Conservation (phyloP, 2,329 filamentous ascomycete species). For the Podosphaera aphanis region DNA sequence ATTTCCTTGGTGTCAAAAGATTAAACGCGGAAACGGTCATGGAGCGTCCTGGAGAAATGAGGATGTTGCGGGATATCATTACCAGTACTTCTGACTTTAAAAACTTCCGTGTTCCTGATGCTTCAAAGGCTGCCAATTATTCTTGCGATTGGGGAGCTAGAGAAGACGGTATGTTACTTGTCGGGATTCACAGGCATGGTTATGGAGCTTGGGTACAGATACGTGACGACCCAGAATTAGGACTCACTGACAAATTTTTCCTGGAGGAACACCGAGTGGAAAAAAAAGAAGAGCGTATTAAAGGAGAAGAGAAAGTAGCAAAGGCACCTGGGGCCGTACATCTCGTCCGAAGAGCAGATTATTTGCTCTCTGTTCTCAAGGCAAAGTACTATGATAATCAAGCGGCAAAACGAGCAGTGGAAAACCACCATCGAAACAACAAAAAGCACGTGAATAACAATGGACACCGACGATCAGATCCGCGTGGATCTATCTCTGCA, state of each 20-base stretch:
- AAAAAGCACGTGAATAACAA: conserved; percentile 41
- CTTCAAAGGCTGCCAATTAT: conserved; percentile 79
- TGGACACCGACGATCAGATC: conserved; percentile 35
- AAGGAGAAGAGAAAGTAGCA: conserved; percentile 43
- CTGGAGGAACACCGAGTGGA: conserved; percentile 95
- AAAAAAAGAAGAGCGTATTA: conserved; percentile 79
- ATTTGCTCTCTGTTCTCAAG: conserved; percentile 81
- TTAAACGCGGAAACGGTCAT: conserved; percentile 90
- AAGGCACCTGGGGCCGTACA: conserved; percentile 96
- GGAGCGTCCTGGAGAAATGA: conserved; percentile 74
- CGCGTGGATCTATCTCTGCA: conserved; percentile 37
- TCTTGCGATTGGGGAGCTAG: conserved; percentile 76
- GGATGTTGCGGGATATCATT: conserved; percentile 55
- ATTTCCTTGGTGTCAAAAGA: conserved; percentile 80
- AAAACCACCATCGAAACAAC: conserved; percentile 88
- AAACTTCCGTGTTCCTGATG: conserved; percentile 71
- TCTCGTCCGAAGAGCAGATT: conserved; percentile 81
- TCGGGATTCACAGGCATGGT: conserved; percentile 80
- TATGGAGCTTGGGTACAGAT: conserved; percentile 93
- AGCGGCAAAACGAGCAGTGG: conserved; percentile 54
- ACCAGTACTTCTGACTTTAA: conserved; percentile 42
- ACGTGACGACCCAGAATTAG: conserved; percentile 70
- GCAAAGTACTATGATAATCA: conserved; percentile 59
- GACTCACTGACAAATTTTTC: conserved; percentile 76
- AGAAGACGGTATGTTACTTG: conserved; percentile 90